These are phyloP conservation scores for Umbilicaria muhlenbergii DNA, from an alignment of 495 filamentous ascomycete genomes.

Conservation along the genomic window DNA sequence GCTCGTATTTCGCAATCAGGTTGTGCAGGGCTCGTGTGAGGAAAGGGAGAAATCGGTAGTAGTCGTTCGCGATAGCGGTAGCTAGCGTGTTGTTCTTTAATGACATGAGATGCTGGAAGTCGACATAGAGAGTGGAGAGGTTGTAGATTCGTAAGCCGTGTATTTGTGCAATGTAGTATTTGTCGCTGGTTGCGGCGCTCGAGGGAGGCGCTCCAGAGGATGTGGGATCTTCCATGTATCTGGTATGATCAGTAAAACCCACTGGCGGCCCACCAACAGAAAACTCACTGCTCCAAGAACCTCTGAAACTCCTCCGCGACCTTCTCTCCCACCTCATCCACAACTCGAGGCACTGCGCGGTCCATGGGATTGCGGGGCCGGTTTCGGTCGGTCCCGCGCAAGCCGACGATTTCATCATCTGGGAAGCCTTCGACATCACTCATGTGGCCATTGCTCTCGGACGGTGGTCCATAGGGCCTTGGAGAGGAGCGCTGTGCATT, in stretches of 20 bases:
- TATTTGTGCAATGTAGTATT: constrained; percentile 94
- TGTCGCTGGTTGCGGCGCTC: constrained; percentile 61
- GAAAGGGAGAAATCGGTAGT: constrained; percentile 92
- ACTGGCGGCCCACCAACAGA: not conserved
- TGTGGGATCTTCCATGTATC: constrained; percentile 61
- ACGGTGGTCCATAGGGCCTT: constrained; percentile 21
- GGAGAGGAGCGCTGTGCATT: constrained; percentile 30
- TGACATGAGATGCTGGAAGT: constrained; percentile 72
- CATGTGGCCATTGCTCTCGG: constrained; percentile 38
- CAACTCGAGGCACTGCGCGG: constrained; percentile 60
- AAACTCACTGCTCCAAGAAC: constrained; percentile 63
- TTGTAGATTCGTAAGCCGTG: constrained; percentile 72
- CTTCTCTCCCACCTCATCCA: constrained; percentile 72
- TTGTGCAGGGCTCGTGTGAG: constrained; percentile 81
- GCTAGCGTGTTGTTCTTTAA: constrained; percentile 60
- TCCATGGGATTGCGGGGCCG: constrained; percentile 44
- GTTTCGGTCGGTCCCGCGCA: constrained; percentile 36
- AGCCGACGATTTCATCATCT: constrained; percentile 46
- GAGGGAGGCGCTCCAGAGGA: constrained; percentile 61
- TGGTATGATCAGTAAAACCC: constrained; percentile 17
- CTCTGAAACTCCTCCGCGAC: constrained; percentile 75
- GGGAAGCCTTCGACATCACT: constrained; percentile 37
- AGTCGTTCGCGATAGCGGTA: constrained; percentile 69
- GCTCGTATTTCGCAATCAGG: constrained; percentile 84
- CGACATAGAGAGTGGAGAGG: constrained; percentile 93